A percentile compares a stretch with the other conserved stretches of the same genome.
Evolutionary conservation across 495 filamentous ascomycete genomes (phyloP).

Genomic region (Sporormia fimetaria): DNA sequence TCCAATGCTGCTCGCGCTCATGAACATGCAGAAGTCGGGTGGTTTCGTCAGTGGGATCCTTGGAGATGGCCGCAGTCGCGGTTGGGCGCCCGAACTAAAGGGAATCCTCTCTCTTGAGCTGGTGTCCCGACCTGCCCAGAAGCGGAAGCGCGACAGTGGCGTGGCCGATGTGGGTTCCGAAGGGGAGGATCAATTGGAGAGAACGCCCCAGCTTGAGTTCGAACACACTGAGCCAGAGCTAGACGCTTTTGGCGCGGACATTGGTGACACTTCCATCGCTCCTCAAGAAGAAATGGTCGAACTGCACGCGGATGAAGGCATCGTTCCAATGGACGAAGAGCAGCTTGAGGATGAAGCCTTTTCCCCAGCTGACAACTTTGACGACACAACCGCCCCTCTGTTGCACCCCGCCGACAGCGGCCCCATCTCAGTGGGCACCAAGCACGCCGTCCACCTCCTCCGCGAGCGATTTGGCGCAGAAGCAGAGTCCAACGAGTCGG

Average conservation of each 20-base stretch:
- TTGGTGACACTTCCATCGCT: constrained; percentile 23
- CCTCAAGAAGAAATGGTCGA: constrained; percentile 16
- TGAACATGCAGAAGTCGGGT: constrained; percentile 79
- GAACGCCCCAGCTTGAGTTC: constrained; percentile 31
- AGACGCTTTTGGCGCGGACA: constrained; percentile 6
- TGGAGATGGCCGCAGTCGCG: constrained; percentile 60
- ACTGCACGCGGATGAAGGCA: constrained; percentile 9
- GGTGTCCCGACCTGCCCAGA: constrained; percentile 66
- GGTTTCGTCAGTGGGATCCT: constrained; percentile 74
- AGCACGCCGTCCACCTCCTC: constrained; percentile 89
- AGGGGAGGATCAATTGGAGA: constrained; percentile 38
- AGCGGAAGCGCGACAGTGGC: constrained; percentile 87
- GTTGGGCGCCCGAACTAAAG: constrained; percentile 85
- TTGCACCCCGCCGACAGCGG: constrained; percentile 70
- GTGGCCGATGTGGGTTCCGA: constrained; percentile 70
- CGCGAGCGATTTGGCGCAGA: constrained; percentile 70
- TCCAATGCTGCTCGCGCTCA: constrained; percentile 71
- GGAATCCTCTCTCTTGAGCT: constrained; percentile 73
- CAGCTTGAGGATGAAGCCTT: constrained; percentile 30
- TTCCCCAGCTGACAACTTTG: constrained; percentile 41
- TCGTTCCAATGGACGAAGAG: constrained; percentile 17
- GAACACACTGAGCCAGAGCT: constrained; percentile 15
- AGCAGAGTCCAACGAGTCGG: constrained; percentile 40
- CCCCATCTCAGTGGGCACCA: constrained; percentile 76
- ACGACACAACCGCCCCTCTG: constrained; percentile 62